Base-by-base conservation (phyloP, 148 eudicot genomes). In the Rhododendron simsii region DNA sequence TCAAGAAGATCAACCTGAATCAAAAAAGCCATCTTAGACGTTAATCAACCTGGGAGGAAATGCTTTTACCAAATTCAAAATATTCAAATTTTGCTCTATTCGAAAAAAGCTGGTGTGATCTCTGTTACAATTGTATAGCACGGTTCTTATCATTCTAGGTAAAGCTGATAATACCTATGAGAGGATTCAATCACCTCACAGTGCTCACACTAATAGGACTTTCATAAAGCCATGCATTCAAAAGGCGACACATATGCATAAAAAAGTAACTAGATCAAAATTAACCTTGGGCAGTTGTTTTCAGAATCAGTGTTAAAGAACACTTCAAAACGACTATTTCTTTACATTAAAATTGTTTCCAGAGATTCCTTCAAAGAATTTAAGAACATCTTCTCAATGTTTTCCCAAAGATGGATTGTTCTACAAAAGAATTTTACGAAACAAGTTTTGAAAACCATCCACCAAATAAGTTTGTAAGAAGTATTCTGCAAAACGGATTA, bases 1-100 rank as follows among this genome's bases (percentile, higher is more conserved):
- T 96, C 99, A 55, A 96, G 95, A 88, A 96, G 95, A 91, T 96
- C 99, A 86, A 96, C 98, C 99, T 96, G 83, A 55, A 89, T 63
- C 57, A 82, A 83, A 55, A 51, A 53, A 69, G 67, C 84, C 82
- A 82, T 57, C 14, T 85, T 2, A 77, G 48, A n/a, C 12, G 69
- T 53, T 53, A 53, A 71, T 26, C 18, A 83, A 50, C 71, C 84
- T 21, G 28, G 63, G 6, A 82, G 59, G 15, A 67, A 83, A 65
- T 41, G 33, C 33, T 26, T 83, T 63, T 1, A n/a, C 30, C 8
- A 1, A 61, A 45, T 37, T 37, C 39, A 37, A 37, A 37, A 44
- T 18, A 83, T n/a, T 83, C 39, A 83, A 83, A 65, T 3, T 37
- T 28, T 21, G n/a, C 12, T 28, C 84, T 61, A 23, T 48, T 63